Base-by-base conservation (phyloP, 305 asterid genomes). In the Coffea humblotiana region DNA sequence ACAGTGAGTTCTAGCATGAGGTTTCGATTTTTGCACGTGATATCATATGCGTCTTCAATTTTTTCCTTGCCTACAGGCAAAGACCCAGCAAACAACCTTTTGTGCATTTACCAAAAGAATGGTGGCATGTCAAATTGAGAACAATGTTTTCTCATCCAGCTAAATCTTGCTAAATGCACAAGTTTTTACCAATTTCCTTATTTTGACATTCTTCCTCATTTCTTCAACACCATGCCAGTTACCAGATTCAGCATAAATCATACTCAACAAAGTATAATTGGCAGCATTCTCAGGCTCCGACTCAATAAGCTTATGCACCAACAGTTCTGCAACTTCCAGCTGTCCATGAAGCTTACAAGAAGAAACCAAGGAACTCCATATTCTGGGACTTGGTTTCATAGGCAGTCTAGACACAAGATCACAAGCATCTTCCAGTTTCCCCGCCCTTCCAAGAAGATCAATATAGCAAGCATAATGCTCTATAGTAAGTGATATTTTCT, bases 371-470 rank as follows among this genome's bases (percentile, higher is more conserved):
- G 84, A 90, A 78, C 86, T 91, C 92, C 88, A 90, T 8, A 90
- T 84, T 77, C 85, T 82, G 1, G 88, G 65, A 71, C 83, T 84
- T 15, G 88, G 87, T 76, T 74, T 73, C 82, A 79, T 67, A 13
- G 85, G 86, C 97, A 91, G 90, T 78, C 75, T 72, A 52, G 82
- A 18, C 71, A 90, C 76, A 52, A 88, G 83, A 71, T 88, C 88
- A 71, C 84, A 85, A 7, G 95, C 98, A 64, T 79, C 90, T 77
- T 89, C 84, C 7, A 92, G 67, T 86, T 83, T 82, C 79, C 97
- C 98, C 16, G 93, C 96, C 82, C 95, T 90, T 19, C 94, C 94
- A 51, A 92, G 95, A 75, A 93, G 94, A 78, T 90, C 96, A 54
- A 92, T 56, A 75, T 84, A 89, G 84, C 97, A 92, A 72, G 93